Percentiles rank a stretch among this genome's conserved stretches.
Evolutionary conservation across 164 flowering plant species (phyloP).

Genomic region (Magnolia officinalis): DNA sequence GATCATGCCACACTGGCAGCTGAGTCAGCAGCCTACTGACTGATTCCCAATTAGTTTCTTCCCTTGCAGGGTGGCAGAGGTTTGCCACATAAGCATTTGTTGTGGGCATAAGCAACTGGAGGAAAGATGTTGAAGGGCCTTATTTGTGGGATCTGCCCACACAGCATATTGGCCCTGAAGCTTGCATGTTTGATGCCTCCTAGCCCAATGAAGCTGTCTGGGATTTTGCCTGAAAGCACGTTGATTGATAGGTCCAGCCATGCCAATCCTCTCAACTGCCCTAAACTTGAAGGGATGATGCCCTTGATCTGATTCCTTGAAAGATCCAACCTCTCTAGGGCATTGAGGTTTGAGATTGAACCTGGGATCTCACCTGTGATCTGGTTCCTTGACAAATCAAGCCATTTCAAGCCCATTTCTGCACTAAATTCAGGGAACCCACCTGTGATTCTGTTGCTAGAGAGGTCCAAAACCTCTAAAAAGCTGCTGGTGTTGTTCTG

Average conservation of each 20-base stretch:
- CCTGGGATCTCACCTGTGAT: constrained; percentile 64
- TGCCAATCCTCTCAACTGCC: constrained; percentile 40
- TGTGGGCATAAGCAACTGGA: constrained; percentile 74
- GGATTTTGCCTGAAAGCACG: constrained; percentile 60
- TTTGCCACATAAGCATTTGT: constrained; percentile 83
- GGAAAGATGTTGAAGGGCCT: constrained; percentile 80
- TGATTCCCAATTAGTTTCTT: constrained; percentile 8
- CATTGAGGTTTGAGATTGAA: constrained; percentile 64
- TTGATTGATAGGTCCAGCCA: constrained; percentile 86
- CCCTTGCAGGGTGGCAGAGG: constrained; percentile 72
- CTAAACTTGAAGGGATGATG: constrained; percentile 67
- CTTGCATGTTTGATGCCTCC: constrained; percentile 48
- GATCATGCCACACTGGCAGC: constrained; percentile 2
- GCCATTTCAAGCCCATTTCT: constrained; percentile 44
- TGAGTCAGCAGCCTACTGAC: constrained; percentile 54
- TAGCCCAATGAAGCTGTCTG: constrained; percentile 55
- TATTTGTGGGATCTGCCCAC: constrained; percentile 88
- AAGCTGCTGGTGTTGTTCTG: constrained; percentile 37
- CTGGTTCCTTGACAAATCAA: constrained; percentile 64
- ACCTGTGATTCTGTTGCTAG: constrained; percentile 61
- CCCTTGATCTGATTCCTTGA: constrained; percentile 71
- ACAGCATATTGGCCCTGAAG: constrained; percentile 76
- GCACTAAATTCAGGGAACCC: constrained; percentile 48
- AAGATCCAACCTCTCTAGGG: constrained; percentile 53
- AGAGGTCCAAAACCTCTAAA: constrained; percentile 52